Evolutionary conservation across 345 rosid species (phyloP), one percentile per base, ranked within the genome.

Genomic region (Microthlaspi erraticum): DNA sequence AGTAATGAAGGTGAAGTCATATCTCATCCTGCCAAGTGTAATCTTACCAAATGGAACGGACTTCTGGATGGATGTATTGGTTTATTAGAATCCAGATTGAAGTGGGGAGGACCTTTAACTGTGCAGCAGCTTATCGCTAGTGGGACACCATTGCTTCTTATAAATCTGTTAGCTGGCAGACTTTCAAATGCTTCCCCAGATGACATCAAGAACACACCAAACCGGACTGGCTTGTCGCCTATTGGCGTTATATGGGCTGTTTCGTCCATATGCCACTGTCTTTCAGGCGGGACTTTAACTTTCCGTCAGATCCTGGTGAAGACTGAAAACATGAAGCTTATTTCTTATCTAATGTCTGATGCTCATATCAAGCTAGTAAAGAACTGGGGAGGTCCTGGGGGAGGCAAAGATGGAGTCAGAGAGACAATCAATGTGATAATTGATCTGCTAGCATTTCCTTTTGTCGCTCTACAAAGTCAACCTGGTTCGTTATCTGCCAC

Each of bases 371-470:
- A 88, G 84, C 93, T 86, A 75, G 87, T 94, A 39, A 88, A 82
- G 74, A 71, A 65, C 74, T 94, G 99, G 97, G 82, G 81, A 79
- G 97, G 97, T 45, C 95, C 92, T 0, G 94, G 93, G 42, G 97
- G 97, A 77, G 93, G 97, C 49, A 88, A 87, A 74, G 88, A 86
- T 80, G 97, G 97, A 65, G 89, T 83, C 70, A 87, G 82, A 66
- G 98, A 91, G 79, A 45, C 82, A 71, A 80, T 83, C 72, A 85
- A 86, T 83, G 85, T 83, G 17, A 88, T 81, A 55, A 80, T 91
- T 66, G 95, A 91, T 87, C 85, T 91, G 72, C 81, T 91, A 58
- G 99, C 95, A 19, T 94, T 86, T 75, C 99, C 99, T 72, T 89
- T 91, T 81, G 91, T 94, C 60, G 96, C 88, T 79, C 67, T 91